These are phyloP conservation scores for Diutina sp. DNA, from an alignment of 1,139 yeast species.

Conservation along the genomic window DNA sequence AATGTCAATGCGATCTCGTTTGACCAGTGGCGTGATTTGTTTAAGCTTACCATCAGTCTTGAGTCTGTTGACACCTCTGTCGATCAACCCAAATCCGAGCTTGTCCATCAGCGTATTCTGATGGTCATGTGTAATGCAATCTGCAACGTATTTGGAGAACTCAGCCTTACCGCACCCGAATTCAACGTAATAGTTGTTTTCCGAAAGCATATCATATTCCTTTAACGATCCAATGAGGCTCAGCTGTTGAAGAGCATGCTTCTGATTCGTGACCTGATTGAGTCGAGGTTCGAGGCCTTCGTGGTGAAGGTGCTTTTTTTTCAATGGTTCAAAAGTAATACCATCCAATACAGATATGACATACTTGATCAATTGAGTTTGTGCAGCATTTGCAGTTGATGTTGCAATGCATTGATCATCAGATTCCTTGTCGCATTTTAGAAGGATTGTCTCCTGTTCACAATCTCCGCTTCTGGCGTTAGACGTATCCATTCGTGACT, in stretches of 20 bases:
- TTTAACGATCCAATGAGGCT: conserved; percentile 65
- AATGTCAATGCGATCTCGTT: conserved; percentile 60
- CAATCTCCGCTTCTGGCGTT: background rate
- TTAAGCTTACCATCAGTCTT: conserved; percentile 42
- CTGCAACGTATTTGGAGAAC: conserved; percentile 54
- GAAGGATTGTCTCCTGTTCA: background rate
- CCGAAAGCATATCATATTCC: conserved; percentile 23
- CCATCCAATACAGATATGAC: background rate
- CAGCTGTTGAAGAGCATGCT: conserved; percentile 76
- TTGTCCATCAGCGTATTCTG: background rate
- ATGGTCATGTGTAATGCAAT: conserved; percentile 23
- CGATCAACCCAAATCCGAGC: conserved; percentile 48
- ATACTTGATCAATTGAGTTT: background rate
- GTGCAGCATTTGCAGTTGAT: background rate
- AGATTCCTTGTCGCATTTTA: background rate
- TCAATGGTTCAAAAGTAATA: background rate
- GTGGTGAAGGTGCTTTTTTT: background rate
- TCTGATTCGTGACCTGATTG: conserved; percentile 30
- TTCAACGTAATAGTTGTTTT: conserved; percentile 40
- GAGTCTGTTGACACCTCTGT: conserved; percentile 67
- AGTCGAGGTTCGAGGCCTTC: conserved; percentile 2
- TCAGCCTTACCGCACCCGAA: conserved; percentile 92
- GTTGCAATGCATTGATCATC: background rate
- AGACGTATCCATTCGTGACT: background rate
- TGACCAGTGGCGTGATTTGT: conserved; percentile 51